Base-by-base conservation (phyloP, 2,329 filamentous ascomycete genomes). In the Tolypocladium tundrense region DNA sequence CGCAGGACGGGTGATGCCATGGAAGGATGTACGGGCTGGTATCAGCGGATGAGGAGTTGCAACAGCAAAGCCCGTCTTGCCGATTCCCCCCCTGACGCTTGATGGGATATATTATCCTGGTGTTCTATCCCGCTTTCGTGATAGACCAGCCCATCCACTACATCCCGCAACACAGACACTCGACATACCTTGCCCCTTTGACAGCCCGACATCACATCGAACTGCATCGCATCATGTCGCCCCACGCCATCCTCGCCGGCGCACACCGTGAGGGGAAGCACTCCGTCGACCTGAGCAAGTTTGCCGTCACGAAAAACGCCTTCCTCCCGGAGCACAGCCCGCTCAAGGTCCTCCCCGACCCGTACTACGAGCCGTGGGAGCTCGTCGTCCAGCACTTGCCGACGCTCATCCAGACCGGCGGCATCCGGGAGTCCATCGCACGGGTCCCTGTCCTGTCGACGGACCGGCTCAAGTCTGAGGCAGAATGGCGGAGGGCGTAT, bases 341-440 rank as follows among this genome's bases (percentile, higher is more conserved):
- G 0, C 75, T 91, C 1, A 77, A 81, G 24, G 65, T 73, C 21
- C 77, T 96, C 4, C 79, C 86, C 0, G 81, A 90, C 64, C 66
- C 81, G 0, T 94, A 93, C 73, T 96, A 95, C 66, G 75, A 82
- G 48, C 84, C 86, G 37, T 96, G 91, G 92, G 91, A 96, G 69
- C 72, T 79, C 0, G 72, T 94, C 2, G 79, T 86, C 2, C 77
- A 80, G 21, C 84, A 88, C 56, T 75, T 96, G 5, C 86, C 92
- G 39, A 72, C 76, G 0, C 73, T 91, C 9, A 78, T 96, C 35
- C 74, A 88, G 31, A 81, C 80, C 59, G 82, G 81, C 63, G 78
- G 83, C 42, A 75, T 96, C 40, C 82, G 88, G 45, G 71, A 77
- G 0, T 77, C 82, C 5, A 80, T 94, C 13, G 79, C 88, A 51